Evolutionary conservation across 108 stramenopile species (phyloP).

Genomic region (Nitzschia inconspicua): DNA sequence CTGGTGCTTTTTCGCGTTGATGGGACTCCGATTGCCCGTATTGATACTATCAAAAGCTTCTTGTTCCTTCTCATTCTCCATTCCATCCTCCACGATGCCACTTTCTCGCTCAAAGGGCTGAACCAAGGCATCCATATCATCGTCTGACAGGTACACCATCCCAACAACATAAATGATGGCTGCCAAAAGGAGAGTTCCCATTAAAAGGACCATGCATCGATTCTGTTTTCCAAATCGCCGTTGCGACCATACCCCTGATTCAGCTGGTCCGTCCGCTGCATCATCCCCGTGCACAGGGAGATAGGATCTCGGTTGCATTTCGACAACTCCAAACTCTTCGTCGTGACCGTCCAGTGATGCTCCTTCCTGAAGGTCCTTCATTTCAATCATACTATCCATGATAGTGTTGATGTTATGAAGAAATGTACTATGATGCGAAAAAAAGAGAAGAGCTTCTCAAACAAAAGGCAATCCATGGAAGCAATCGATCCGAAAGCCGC

Average conservation of each 20-base stretch:
- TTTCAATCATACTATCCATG: not conserved
- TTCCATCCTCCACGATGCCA: constrained; percentile 43
- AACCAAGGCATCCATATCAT: too few relatives aligned
- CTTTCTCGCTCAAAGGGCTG: too few relatives aligned
- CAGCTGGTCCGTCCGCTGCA: not conserved
- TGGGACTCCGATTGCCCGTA: too few relatives aligned
- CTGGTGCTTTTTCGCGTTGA: too few relatives aligned
- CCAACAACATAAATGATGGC: constrained; percentile 15
- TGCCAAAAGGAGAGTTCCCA: constrained; percentile 13
- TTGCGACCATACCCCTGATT: not conserved
- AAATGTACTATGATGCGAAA: too few relatives aligned
- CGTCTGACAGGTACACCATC: constrained; percentile 29
- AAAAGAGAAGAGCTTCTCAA: too few relatives aligned
- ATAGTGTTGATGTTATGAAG: too few relatives aligned
- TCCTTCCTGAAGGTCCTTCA: not conserved
- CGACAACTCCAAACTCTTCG: not conserved
- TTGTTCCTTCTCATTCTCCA: constrained; percentile 37
- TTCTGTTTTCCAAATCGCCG: constrained; percentile 28
- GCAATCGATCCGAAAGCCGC: too few relatives aligned
- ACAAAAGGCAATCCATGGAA: too few relatives aligned
- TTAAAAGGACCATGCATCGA: constrained; percentile 32
- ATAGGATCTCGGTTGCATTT: not conserved
- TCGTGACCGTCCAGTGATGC: too few relatives aligned
- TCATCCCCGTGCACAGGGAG: not conserved
- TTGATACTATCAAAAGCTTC: constrained; percentile 5